Evolutionary conservation across 495 filamentous ascomycete species (phyloP).

Genomic region (Neurospora sp.): DNA sequence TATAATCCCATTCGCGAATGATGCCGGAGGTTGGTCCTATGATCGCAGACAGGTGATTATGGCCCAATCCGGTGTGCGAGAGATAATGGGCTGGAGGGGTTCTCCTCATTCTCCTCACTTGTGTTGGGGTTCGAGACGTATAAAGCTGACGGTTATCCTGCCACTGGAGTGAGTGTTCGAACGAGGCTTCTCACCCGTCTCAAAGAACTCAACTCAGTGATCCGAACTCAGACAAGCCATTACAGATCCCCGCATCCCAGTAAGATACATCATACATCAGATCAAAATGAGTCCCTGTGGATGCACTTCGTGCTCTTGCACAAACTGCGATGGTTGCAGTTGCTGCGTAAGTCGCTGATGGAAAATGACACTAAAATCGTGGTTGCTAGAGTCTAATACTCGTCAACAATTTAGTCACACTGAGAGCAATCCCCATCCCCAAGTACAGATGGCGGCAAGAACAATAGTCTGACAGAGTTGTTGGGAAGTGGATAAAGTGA

Average conservation of each 20-base stretch:
- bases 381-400: neutral
- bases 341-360: constrained; percentile 17
- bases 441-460: neutral
- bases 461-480: neutral
- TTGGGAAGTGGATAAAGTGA: neutral
- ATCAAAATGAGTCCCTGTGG: constrained; percentile 12
- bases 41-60: neutral
- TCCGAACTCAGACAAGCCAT: neutral
- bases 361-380: neutral
- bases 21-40: neutral
- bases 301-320: constrained; percentile 18
- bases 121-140: neutral
- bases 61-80: neutral
- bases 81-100: neutral
- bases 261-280: neutral
- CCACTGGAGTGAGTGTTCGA: neutral
- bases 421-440: neutral
- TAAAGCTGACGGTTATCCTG: neutral
- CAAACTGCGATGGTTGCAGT: constrained; percentile 11
- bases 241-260: neutral
- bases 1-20: neutral
- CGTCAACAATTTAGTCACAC: neutral
- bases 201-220: neutral
- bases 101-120: neutral
- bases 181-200: neutral